Conservation (phyloP, 257 asterid genomes). For the Solanum phureja region DNA sequence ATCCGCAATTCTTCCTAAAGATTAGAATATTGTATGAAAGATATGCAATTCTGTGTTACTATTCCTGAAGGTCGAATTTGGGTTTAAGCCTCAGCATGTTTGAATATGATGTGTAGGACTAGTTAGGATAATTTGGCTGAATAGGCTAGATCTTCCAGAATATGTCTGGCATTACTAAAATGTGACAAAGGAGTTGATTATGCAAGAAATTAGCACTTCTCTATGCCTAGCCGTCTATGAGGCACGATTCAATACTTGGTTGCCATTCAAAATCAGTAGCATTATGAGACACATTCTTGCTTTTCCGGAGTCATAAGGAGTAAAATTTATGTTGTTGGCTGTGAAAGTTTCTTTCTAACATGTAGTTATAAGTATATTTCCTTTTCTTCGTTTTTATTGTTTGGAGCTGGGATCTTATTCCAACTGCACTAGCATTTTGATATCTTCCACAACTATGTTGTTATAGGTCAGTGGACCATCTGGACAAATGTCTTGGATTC, state of each 20-base stretch:
- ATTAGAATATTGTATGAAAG: too few relatives aligned
- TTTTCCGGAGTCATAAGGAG: neutral
- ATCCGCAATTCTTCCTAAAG: neutral
- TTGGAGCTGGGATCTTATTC: neutral
- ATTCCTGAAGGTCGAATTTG: neutral
- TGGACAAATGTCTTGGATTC: slow-evolving; percentile 94
- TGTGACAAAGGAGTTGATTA: neutral
- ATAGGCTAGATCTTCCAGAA: too few relatives aligned
- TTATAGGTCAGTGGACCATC: slow-evolving; percentile 88
- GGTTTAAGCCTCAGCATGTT: neutral
- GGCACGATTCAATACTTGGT: neutral
- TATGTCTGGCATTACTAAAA: too few relatives aligned
- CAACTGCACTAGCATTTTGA: neutral
- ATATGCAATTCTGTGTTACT: neutral
- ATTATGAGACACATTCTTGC: neutral
- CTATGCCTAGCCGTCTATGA: neutral
- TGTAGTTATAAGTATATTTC: neutral
- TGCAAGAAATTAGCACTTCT: neutral
- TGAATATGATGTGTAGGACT: neutral
- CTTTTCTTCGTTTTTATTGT: neutral
- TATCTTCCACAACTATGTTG: slow-evolving; percentile 3
- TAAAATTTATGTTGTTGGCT: neutral
- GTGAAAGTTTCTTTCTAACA: neutral
- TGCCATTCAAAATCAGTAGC: neutral
- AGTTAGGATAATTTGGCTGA: too few relatives aligned